phyloP scores from a whole-genome alignment of 73 alveolate genomes.

The Tetrahymena thermophila region DNA sequence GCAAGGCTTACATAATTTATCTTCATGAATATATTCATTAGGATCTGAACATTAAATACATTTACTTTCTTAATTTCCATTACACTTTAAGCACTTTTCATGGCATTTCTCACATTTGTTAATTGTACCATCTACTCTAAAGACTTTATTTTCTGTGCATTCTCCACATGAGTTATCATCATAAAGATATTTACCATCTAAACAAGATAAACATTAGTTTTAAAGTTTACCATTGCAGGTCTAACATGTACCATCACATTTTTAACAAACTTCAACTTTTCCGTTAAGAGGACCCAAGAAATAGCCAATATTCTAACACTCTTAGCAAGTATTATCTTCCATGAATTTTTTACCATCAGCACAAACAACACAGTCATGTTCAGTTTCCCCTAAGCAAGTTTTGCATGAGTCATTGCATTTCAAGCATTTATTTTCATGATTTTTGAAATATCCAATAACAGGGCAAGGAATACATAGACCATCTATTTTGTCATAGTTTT shows the following conservation, averaged over 20 bases:
- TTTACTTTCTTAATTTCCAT: not conserved
- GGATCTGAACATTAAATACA: not conserved
- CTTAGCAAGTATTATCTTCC: not conserved
- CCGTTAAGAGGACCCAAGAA: not conserved
- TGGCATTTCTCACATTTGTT: not conserved
- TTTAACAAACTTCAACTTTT: not conserved
- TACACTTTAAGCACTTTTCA: not conserved
- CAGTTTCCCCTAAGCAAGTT: not conserved
- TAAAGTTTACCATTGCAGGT: not conserved
- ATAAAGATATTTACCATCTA: not conserved
- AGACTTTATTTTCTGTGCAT: not conserved
- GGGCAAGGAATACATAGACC: not conserved
- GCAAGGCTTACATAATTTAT: not conserved
- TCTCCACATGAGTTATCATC: not conserved
- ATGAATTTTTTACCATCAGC: not conserved
- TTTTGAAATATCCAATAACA: not conserved
- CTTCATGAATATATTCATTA: not conserved
- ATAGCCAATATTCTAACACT: not conserved
- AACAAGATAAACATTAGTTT: not conserved
- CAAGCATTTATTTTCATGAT: not conserved
- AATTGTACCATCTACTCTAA: not conserved
- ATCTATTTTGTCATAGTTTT: not conserved
- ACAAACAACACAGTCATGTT: not conserved
- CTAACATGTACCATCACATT: not conserved
- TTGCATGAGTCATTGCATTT: not conserved